A percentile compares a stretch with the other conserved stretches of the same genome.
Conservation (phyloP, 805 yeast species). For the Wickerhamiella cacticola region DNA sequence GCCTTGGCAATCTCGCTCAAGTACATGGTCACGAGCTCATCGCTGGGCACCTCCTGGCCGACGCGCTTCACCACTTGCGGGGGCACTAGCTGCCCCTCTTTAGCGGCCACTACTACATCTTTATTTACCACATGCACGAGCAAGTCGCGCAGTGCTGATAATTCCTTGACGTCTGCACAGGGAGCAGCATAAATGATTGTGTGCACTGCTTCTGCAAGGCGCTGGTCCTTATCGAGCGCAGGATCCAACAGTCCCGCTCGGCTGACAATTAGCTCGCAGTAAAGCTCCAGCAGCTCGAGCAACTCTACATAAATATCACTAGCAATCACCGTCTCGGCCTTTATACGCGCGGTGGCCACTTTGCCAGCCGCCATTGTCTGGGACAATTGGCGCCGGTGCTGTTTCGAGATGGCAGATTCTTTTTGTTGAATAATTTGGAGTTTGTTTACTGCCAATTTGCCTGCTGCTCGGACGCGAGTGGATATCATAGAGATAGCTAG, state of each 20-base stretch:
- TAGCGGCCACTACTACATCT: conserved; percentile 48
- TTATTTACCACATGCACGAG: conserved; percentile 51
- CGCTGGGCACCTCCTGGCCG: conserved; percentile 52
- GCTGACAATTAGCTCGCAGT: conserved; percentile 70
- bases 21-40: conserved; percentile 54
- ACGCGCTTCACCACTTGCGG: conserved; percentile 55
- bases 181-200: conserved; percentile 58
- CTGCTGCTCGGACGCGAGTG: conserved; percentile 8
- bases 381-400: conserved; percentile 57
- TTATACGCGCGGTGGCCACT: conserved; percentile 67
- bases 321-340: conserved; percentile 73
- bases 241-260: conserved; percentile 48
- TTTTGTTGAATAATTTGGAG: conserved; percentile 61
- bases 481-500: no score
- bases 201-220: conserved; percentile 58
- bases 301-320: conserved; percentile 73
- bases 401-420: conserved; percentile 62
- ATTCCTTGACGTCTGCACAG: conserved; percentile 65
- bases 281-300: conserved; percentile 64
- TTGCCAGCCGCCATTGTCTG: conserved; percentile 57
- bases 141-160: conserved; percentile 47
- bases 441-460: conserved; percentile 44
- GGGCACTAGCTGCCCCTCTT: conserved; percentile 50
- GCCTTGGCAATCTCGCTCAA: conserved; percentile 71
- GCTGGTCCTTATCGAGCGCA: conserved; percentile 15